Evolutionary conservation across 139 green algal species (phyloP).

Genomic region (Ettlia oleoabundans): DNA sequence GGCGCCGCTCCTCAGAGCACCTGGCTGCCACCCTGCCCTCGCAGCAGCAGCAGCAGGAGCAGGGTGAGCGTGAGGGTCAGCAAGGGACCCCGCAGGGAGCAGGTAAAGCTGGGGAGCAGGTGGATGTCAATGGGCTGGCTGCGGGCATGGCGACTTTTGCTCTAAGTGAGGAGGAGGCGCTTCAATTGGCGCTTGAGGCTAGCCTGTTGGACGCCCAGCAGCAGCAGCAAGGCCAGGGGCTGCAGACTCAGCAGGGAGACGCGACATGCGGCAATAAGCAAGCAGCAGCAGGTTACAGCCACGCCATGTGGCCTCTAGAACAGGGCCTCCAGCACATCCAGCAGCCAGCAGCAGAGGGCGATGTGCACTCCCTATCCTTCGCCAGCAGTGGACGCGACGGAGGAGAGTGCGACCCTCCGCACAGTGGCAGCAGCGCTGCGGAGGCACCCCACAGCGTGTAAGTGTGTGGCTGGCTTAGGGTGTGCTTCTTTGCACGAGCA

Average conservation of each 20-base stretch:
- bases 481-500: no score
- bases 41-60: neutral
- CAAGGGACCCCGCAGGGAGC: neutral
- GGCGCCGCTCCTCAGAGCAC: neutral
- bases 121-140: neutral
- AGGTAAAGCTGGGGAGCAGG: no score
- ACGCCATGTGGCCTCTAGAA: no score
- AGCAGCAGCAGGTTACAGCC: neutral
- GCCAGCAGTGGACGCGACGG: neutral
- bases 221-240: neutral
- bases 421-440: neutral
- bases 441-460: neutral
- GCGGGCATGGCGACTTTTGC: neutral
- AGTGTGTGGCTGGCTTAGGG: no score
- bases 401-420: neutral
- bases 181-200: slow-evolving; percentile 39
- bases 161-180: slow-evolving; percentile 34
- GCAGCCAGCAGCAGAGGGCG: no score
- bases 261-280: neutral
- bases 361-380: no score
- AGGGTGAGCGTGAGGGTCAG: neutral
- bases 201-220: slow-evolving; percentile 10
- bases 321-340: no score
- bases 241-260: neutral
- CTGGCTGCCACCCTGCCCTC: neutral